Evolutionary conservation across 345 rosid genomes (phyloP).

Genomic region (Pelargonium nanum): DNA sequence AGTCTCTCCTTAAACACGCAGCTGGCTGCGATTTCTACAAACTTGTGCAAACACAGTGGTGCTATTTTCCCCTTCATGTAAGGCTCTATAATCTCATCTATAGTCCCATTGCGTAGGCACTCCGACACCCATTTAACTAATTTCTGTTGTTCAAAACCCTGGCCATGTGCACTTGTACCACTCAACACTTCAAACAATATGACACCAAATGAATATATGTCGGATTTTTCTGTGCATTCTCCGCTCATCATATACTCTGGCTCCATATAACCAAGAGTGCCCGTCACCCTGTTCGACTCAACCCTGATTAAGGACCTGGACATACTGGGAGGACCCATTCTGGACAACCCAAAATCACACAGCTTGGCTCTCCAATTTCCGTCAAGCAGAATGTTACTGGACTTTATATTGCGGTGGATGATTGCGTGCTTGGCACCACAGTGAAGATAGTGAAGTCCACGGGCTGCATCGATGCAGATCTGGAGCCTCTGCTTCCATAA

Average conservation of each 20-base stretch:
- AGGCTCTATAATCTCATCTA: background rate
- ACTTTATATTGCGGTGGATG: background rate
- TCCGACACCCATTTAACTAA: background rate
- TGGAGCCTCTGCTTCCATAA: background rate
- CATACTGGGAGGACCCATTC: no score
- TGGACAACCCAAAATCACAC: background rate
- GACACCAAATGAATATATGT: background rate
- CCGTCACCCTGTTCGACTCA: background rate
- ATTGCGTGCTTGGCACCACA: background rate
- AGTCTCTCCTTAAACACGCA: background rate
- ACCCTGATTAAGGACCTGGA: no score
- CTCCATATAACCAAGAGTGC: background rate
- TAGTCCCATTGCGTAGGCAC: background rate
- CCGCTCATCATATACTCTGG: background rate
- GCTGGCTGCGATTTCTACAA: background rate
- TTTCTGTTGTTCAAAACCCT: background rate
- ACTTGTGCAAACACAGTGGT: background rate
- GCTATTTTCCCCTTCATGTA: background rate
- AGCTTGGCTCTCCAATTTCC: background rate
- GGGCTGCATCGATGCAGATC: background rate
- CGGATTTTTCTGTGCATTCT: background rate
- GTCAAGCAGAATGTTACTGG: background rate
- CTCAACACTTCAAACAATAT: background rate
- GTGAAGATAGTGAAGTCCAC: background rate
- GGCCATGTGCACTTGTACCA: background rate